phyloP scores from a whole-genome alignment of 345 rosid genomes.

The Arabis hirsuta region DNA sequence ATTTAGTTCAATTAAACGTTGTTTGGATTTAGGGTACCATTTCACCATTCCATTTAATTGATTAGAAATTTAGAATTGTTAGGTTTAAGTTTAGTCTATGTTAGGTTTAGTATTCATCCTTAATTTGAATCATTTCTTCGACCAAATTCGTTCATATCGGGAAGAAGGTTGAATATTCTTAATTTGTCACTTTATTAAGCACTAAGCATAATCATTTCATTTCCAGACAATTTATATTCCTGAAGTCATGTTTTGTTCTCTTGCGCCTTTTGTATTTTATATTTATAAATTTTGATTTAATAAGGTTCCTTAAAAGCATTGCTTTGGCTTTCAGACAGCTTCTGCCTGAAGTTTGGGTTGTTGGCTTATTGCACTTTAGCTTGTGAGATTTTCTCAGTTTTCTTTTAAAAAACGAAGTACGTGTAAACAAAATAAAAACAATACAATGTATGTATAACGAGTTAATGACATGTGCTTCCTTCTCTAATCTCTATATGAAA shows the following conservation, averaged over 20 bases:
- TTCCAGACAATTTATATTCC: conserved; percentile 35
- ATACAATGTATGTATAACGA: neutral
- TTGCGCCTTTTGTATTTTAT: conserved; percentile 30
- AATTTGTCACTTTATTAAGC: conserved; percentile 32
- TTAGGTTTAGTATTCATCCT: neutral
- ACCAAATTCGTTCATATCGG: neutral
- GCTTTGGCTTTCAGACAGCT: conserved; percentile 49
- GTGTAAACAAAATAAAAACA: neutral
- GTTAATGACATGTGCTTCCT: conserved; percentile 13
- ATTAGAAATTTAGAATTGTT: too few relatives aligned
- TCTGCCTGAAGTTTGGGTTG: conserved; percentile 43
- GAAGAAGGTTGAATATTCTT: neutral
- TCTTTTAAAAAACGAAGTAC: neutral
- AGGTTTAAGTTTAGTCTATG: too few relatives aligned
- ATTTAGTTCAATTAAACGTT: neutral
- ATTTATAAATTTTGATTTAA: conserved; percentile 5
- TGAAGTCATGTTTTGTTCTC: conserved; percentile 46
- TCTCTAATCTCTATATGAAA: neutral
- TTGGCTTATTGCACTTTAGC: conserved; percentile 44
- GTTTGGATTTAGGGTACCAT: neutral
- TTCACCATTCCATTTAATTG: too few relatives aligned
- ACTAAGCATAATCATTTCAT: conserved; percentile 46
- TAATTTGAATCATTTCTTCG: conserved; percentile 4
- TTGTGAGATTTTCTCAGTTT: conserved; percentile 19
- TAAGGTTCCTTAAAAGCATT: conserved; percentile 41